These are phyloP conservation scores for Botrytis paeoniae DNA, from an alignment of 2,329 filamentous ascomycete genomes.

Conservation along the genomic window DNA sequence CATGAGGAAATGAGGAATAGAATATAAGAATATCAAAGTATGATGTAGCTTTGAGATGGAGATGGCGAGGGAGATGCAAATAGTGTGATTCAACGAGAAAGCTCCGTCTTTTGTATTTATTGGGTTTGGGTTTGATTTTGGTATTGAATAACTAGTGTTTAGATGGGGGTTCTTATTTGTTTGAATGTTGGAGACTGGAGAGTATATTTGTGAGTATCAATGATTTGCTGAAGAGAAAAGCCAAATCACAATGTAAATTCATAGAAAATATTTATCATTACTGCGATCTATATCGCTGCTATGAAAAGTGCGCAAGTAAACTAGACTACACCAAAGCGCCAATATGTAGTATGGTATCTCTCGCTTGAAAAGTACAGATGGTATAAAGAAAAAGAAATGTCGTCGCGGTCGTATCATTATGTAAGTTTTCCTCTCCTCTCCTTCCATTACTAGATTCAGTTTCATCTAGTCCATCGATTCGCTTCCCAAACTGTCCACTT, in stretches of 20 bases:
- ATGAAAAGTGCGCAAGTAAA: not conserved
- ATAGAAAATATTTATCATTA: not conserved
- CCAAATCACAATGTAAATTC: not conserved
- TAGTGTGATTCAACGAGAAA: no score
- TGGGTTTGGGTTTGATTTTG: no score
- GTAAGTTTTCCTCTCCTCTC: not conserved
- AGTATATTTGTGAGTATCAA: no score
- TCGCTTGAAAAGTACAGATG: not conserved
- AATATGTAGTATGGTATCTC: slow-evolving; percentile 4
- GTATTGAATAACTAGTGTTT: no score
- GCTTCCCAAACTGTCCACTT: not conserved
- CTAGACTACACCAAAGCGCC: not conserved
- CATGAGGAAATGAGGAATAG: no score
- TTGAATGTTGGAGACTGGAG: no score
- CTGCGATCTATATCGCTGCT: not conserved
- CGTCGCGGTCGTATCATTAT: slow-evolving; percentile 5
- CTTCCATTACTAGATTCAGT: not conserved
- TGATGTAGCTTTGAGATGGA: no score
- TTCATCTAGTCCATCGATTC: not conserved
- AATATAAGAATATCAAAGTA: no score
- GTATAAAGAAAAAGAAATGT: not conserved
- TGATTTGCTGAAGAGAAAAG: not conserved
- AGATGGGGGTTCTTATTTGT: no score
- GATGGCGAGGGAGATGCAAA: no score
- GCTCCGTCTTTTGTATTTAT: no score